A percentile compares a stretch with the other conserved stretches of the same genome.
Evolutionary conservation across 2,329 filamentous ascomycete genomes (phyloP).

Genomic region (Pseudopyricularia javanii): DNA sequence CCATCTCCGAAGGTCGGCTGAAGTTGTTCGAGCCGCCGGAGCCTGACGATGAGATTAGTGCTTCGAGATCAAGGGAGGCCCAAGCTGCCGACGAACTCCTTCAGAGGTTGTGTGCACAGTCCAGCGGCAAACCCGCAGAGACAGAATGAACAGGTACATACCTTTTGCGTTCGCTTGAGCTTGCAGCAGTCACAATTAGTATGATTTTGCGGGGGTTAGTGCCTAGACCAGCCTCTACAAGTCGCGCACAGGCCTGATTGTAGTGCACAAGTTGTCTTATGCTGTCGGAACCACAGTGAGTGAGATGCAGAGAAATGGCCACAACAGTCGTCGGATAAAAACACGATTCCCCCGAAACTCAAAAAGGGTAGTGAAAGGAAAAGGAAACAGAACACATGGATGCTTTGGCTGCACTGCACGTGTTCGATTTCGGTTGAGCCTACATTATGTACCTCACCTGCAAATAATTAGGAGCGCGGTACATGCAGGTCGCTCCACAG

Average conservation of each 20-base stretch:
- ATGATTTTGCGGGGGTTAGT: no score
- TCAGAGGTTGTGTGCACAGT: not conserved
- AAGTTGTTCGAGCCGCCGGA: conserved; percentile 26
- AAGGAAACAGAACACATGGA: no score
- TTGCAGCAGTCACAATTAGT: not conserved
- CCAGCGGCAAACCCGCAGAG: not conserved
- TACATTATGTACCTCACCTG: not conserved
- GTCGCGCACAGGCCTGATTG: no score
- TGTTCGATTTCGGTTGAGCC: no score
- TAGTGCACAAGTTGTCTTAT: no score
- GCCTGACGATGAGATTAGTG: not conserved
- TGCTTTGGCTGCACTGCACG: no score
- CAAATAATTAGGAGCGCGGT: not conserved
- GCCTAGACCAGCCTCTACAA: no score
- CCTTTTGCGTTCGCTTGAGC: not conserved
- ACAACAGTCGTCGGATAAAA: no score
- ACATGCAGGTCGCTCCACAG: not conserved
- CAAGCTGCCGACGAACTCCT: not conserved
- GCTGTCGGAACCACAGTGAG: no score
- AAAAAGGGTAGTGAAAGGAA: no score
- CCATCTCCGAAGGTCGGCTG: conserved; percentile 36
- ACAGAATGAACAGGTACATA: not conserved
- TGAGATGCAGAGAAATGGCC: no score
- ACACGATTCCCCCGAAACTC: no score
- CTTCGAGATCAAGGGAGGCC: not conserved